A percentile compares a stretch with the other conserved stretches of the same genome.
phyloP scores from a whole-genome alignment of 768 basidiomycete genomes.

The Suillus fuscotomentosus region DNA sequence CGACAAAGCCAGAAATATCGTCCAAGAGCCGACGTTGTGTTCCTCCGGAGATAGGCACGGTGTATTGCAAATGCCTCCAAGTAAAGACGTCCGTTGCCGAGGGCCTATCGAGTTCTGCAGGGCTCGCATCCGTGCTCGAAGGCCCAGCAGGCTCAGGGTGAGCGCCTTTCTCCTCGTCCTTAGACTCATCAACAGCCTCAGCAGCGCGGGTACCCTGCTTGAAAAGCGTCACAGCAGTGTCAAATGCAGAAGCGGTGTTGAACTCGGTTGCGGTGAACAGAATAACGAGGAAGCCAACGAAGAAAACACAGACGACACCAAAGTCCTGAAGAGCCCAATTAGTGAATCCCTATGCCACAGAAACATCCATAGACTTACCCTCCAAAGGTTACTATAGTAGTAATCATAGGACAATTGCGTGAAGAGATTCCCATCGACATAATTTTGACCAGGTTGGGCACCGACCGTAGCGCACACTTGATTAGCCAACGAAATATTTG shows the following conservation, averaged over 20 bases:
- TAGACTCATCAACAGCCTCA: conserved; percentile 20
- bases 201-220: conserved; percentile 48
- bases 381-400: conserved; percentile 47
- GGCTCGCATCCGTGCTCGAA: neutral
- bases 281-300: conserved; percentile 50
- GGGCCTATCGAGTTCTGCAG: neutral
- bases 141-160: neutral
- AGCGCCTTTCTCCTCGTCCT: conserved; percentile 15
- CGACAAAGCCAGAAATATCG: conserved; percentile 77
- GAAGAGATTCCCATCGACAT: conserved; percentile 62
- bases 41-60: conserved; percentile 66
- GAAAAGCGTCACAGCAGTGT: conserved; percentile 55
- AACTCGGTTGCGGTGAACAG: conserved; percentile 62
- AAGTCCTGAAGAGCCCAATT: conserved; percentile 42
- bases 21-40: conserved; percentile 57
- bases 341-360: neutral
- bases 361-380: conserved; percentile 25
- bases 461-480: conserved; percentile 80
- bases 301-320: conserved; percentile 70
- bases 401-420: conserved; percentile 43
- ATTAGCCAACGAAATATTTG: conserved; percentile 52
- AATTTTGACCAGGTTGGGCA: conserved; percentile 52
- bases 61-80: conserved; percentile 79
- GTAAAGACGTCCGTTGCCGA: conserved; percentile 61
- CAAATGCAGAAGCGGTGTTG: conserved; percentile 36